phyloP scores from a whole-genome alignment of 2,329 filamentous ascomycete species.

The Ceratocystis papillata region DNA sequence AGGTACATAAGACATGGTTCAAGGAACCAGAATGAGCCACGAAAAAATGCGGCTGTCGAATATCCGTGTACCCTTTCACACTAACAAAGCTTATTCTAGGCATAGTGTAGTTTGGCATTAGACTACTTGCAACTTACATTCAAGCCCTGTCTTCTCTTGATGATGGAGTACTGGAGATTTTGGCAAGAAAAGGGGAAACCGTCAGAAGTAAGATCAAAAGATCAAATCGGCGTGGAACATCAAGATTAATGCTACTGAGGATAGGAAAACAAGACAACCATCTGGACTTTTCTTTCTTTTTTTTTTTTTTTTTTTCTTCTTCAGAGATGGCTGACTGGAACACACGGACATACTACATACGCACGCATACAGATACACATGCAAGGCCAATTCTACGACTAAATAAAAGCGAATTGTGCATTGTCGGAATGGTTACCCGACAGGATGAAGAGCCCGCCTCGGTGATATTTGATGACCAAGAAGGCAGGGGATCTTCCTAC shows the following conservation, averaged over 20 bases:
- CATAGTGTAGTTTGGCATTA: neutral
- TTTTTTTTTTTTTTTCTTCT: too few relatives aligned
- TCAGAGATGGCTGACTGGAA: neutral
- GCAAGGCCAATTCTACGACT: neutral
- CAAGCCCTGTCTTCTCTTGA: too few relatives aligned
- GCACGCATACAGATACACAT: neutral
- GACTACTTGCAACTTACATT: neutral
- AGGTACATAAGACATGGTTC: neutral
- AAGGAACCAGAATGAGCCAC: neutral
- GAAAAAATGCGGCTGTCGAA: neutral
- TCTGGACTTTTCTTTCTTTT: too few relatives aligned
- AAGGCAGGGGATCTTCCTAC: neutral
- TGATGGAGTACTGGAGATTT: too few relatives aligned
- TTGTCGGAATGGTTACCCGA: neutral
- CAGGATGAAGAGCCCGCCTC: neutral
- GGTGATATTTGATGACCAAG: neutral
- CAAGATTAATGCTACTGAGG: too few relatives aligned
- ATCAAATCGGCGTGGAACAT: too few relatives aligned
- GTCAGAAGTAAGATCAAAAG: too few relatives aligned
- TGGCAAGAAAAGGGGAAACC: too few relatives aligned
- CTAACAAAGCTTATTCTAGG: neutral
- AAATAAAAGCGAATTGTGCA: neutral
- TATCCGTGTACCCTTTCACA: neutral
- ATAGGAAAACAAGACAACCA: too few relatives aligned
- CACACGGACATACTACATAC: neutral